Evolutionary conservation across 495 filamentous ascomycete species (phyloP), one percentile per base, ranked within the genome.

Genomic region (Halenospora varia): DNA sequence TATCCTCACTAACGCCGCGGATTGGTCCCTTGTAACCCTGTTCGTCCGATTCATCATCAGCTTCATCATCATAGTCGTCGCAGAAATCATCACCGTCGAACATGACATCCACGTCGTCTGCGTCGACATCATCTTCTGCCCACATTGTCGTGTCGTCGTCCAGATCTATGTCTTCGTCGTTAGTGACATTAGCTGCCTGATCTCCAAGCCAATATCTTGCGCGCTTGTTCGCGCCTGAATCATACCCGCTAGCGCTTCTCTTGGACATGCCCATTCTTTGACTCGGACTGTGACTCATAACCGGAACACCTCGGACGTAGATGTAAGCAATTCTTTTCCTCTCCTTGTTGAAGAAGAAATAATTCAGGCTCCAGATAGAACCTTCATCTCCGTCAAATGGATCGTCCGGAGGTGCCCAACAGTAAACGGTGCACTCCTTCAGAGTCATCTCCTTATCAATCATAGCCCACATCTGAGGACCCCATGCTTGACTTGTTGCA

Each of bases 331-430:
- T 92, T n/a, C 94, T 82, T 75, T 97, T 98, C 64, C 83, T 80
- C 19, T 82, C 74, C 62, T 92, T 96, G 76, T 94, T 96, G 81
- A 96, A 97, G 72, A 97, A 96, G 77, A 98, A 96, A 70, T 95
- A 96, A 69, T 97, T 89, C 55, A 90, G 75, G 60, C 89, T 92
- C 95, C 95, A 98, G 41, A 97, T 89, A 3, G 92, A 87, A 49
- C 88, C 86, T 64, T 95, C 89, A 57, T 96, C 94, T 22, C 89
- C 91, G 56, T 91, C 89, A 56, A 92, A 92, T 11, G 85, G 83
- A 40, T 90, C 88, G 56, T 96, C 90, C 19, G 87, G 82, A 0
- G 94, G 94, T 23, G 85, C 79, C 72, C 95, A 97, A 19, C 82
- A 86, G 68, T 95, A 97, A 44, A 89, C 79, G 39, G 79, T 84